A percentile compares a stretch with the other conserved stretches of the same genome.
Conservation (phyloP, 495 filamentous ascomycete species). For the Hypoxylon trugodes region DNA sequence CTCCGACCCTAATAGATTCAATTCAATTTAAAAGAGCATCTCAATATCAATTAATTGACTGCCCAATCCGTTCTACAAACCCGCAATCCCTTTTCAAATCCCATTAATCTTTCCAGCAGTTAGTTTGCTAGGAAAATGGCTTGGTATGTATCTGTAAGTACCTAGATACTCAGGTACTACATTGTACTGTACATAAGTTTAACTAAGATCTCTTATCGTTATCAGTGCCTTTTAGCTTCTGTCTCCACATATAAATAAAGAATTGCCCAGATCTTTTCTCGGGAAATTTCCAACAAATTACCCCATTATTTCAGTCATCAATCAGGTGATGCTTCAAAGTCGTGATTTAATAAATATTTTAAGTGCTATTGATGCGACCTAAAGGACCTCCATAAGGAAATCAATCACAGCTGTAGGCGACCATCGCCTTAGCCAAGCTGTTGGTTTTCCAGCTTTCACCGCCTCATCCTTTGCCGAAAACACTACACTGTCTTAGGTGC, state of each 20-base stretch:
- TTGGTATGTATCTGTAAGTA: no score
- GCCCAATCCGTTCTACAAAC: no score
- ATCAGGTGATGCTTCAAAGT: conserved; percentile 6
- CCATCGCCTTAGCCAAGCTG: not conserved
- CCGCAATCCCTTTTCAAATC: not conserved
- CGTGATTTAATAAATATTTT: not conserved
- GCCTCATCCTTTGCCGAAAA: conserved; percentile 19
- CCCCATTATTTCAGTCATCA: not conserved
- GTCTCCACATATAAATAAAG: conserved; percentile 7
- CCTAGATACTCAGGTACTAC: not conserved
- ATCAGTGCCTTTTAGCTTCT: conserved; percentile 1
- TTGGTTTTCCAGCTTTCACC: conserved; percentile 19
- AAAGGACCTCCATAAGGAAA: not conserved
- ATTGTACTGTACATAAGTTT: no score
- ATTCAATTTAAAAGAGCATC: no score
- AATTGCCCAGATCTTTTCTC: not conserved
- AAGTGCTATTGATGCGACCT: conserved; percentile 2
- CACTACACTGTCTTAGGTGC: conserved; percentile 4
- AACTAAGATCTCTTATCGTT: conserved; percentile 13
- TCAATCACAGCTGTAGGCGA: not conserved
- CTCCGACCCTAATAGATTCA: no score
- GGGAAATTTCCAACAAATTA: not conserved
- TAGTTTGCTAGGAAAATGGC: no score
- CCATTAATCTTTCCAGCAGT: not conserved
- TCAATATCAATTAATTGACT: not conserved